Evolutionary conservation across 139 green algal species (phyloP).

Genomic region (Ulvella scutata): DNA sequence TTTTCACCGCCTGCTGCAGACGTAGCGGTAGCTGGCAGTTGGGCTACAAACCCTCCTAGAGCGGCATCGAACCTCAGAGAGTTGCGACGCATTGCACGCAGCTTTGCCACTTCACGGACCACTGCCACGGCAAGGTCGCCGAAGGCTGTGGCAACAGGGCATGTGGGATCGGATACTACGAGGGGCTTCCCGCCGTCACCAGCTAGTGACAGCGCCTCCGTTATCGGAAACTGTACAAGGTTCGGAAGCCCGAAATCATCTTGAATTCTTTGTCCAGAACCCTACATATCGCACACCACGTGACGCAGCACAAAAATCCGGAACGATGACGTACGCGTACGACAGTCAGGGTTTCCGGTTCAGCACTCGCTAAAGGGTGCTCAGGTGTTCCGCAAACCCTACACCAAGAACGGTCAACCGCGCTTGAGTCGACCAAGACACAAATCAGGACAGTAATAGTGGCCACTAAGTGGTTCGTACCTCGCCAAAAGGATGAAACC

Average conservation of each 20-base stretch:
- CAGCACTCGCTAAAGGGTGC: too few relatives aligned
- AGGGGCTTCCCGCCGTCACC: conserved; percentile 78
- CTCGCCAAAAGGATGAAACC: conserved; percentile 76
- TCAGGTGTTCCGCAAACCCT: too few relatives aligned
- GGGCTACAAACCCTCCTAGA: conserved; percentile 30
- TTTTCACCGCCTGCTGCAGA: too few relatives aligned
- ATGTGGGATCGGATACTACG: conserved; percentile 66
- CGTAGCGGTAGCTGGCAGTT: conserved; percentile 9
- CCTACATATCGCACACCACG: too few relatives aligned
- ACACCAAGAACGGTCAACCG: too few relatives aligned
- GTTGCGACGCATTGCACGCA: conserved; percentile 21
- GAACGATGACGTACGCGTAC: too few relatives aligned
- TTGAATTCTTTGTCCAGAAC: conserved; percentile 51
- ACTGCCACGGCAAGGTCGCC: conserved; percentile 79
- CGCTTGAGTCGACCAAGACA: too few relatives aligned
- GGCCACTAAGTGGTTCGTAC: too few relatives aligned
- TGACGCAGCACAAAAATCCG: too few relatives aligned
- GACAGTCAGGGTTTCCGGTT: too few relatives aligned
- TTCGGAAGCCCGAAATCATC: conserved; percentile 85
- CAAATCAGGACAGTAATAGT: too few relatives aligned
- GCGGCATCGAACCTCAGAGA: conserved; percentile 37
- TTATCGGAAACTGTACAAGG: conserved; percentile 86
- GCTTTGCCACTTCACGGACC: conserved; percentile 82
- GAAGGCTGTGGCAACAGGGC: conserved; percentile 43
- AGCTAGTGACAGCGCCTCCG: conserved; percentile 67